Conservation (phyloP, 2,329 filamentous ascomycete genomes). For the Beauveria rudraprayagi region DNA sequence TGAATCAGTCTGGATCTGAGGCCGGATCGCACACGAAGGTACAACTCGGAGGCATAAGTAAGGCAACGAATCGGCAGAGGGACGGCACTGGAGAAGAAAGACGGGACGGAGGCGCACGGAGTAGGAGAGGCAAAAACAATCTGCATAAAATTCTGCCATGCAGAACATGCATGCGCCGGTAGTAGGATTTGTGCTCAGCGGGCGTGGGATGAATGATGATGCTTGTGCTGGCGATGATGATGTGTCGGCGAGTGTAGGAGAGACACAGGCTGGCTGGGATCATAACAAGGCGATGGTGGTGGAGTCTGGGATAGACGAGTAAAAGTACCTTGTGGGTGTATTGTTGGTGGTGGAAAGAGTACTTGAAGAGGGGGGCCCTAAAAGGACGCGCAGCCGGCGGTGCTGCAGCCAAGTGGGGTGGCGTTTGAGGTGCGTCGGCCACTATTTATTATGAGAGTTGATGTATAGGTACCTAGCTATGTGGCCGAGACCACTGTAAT, state of each 20-base stretch:
- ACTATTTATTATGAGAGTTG: not conserved
- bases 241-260: not conserved
- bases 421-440: not conserved
- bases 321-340: not conserved
- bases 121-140: not conserved
- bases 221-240: not conserved
- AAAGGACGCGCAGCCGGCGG: not conserved
- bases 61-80: too few species aligned
- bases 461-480: too few species aligned
- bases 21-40: too few species aligned
- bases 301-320: not conserved
- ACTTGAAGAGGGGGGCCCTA: not conserved
- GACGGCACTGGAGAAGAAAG: too few species aligned
- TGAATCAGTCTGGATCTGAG: too few species aligned
- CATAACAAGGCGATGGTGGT: constrained; percentile 6
- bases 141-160: not conserved
- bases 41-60: too few species aligned
- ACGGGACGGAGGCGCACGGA: not conserved
- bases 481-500: not conserved
- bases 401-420: not conserved
- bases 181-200: not conserved
- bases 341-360: not conserved
- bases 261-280: not conserved
- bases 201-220: not conserved
- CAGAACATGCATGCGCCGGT: not conserved